A percentile compares a stretch with the other conserved stretches of the same genome.
Conservation (phyloP, 73 alveolate genomes). For the Paramecium primaurelia region DNA sequence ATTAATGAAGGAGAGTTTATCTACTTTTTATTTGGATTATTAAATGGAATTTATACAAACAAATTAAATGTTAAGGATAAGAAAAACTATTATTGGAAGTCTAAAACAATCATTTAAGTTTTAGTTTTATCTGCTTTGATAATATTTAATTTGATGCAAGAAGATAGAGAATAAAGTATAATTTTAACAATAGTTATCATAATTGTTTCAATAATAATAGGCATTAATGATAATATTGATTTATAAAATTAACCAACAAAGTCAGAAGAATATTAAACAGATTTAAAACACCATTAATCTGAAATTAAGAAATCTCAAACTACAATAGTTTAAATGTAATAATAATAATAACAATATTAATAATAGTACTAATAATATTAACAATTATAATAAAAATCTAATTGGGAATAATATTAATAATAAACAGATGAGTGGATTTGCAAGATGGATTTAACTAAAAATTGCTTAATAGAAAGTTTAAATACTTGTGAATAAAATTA, state of each 20-base stretch:
- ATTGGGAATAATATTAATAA: neutral
- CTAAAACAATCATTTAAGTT: neutral
- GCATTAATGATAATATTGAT: neutral
- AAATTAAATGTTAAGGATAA: neutral
- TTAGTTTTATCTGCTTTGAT: neutral
- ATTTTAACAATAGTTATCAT: neutral
- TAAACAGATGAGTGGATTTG: neutral
- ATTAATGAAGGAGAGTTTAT: neutral
- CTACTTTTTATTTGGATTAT: neutral
- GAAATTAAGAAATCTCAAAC: neutral
- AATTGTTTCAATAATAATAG: neutral
- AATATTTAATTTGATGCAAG: neutral
- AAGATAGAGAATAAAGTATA: neutral
- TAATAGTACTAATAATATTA: neutral
- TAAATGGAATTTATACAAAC: neutral
- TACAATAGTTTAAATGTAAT: neutral
- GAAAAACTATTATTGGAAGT: neutral
- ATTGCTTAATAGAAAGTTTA: neutral
- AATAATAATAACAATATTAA: neutral
- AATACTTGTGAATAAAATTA: neutral
- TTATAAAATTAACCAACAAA: neutral
- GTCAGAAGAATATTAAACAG: neutral
- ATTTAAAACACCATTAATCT: neutral
- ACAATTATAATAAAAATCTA: neutral
- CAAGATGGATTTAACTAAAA: neutral